These are phyloP conservation scores for Aspergillus alliaceus DNA, from an alignment of 2,329 filamentous ascomycete genomes.

Conservation along the genomic window DNA sequence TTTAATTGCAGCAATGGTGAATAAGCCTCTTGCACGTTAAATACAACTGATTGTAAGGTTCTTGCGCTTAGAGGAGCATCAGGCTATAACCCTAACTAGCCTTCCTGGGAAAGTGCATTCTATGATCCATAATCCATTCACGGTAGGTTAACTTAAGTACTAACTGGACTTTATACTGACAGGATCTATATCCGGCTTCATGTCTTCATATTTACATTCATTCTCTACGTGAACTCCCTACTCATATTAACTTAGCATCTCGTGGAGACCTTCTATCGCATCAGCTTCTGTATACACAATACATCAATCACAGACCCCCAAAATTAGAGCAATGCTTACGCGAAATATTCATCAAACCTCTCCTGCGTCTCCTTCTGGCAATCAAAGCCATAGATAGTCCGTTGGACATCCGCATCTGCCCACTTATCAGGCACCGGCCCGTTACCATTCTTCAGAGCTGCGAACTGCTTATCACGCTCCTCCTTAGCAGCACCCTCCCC, in stretches of 20 bases:
- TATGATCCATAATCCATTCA: no score
- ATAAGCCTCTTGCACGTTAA: no score
- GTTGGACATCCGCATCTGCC: constrained; percentile 68
- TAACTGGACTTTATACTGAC: no score
- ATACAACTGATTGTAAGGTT: no score
- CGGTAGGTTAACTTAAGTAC: no score
- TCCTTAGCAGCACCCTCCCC: constrained; percentile 60
- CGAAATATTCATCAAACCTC: constrained; percentile 27
- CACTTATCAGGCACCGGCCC: constrained; percentile 61
- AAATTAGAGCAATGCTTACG: constrained; percentile 13
- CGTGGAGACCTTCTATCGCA: background rate
- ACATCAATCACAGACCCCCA: background rate
- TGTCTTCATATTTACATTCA: no score
- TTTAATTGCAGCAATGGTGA: no score
- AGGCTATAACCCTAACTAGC: no score
- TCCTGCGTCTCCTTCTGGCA: constrained; percentile 57
- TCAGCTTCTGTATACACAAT: constrained; percentile 3
- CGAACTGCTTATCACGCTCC: constrained; percentile 58
- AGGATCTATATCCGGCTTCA: no score
- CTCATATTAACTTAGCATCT: background rate
- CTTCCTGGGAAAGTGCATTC: no score
- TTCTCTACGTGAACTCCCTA: no score
- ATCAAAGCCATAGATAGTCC: constrained; percentile 65
- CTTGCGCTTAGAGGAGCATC: no score
- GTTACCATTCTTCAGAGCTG: constrained; percentile 51